phyloP scores from a whole-genome alignment of 257 asterid species.

The Jasminum sambac region DNA sequence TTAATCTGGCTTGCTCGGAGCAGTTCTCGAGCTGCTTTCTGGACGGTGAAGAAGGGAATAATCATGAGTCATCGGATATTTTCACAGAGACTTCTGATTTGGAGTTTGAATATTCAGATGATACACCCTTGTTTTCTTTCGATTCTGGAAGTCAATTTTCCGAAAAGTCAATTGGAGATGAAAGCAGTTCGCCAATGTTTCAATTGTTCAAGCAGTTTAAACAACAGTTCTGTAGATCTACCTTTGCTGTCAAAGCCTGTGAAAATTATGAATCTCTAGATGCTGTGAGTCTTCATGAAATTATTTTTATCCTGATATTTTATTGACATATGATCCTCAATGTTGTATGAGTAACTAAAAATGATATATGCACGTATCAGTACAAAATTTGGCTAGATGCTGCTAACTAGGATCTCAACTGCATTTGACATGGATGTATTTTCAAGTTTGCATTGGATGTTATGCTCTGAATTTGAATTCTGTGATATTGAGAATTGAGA shows the following conservation, averaged over 20 bases:
- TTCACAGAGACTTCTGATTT: slow-evolving; percentile 47
- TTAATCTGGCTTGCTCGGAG: slow-evolving; percentile 81
- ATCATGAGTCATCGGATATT: slow-evolving; percentile 53
- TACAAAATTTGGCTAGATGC: neutral
- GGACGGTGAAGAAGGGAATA: slow-evolving; percentile 33
- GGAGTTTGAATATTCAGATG: slow-evolving; percentile 54
- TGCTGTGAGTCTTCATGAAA: slow-evolving; percentile 44
- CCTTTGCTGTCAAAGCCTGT: slow-evolving; percentile 19
- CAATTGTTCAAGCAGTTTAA: slow-evolving; percentile 64
- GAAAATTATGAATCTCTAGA: slow-evolving; percentile 38
- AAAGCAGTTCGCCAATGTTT: slow-evolving; percentile 60
- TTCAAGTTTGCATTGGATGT: neutral
- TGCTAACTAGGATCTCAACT: neutral
- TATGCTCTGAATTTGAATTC: neutral
- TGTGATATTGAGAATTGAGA: neutral
- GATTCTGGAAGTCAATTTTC: slow-evolving; percentile 93
- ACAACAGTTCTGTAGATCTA: slow-evolving; percentile 65
- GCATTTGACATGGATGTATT: neutral
- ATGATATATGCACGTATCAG: neutral
- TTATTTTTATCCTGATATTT: neutral
- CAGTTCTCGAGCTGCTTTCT: slow-evolving; percentile 42
- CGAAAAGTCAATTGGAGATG: slow-evolving; percentile 57
- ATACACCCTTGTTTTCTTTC: slow-evolving; percentile 51
- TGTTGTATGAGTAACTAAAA: neutral
- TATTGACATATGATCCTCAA: neutral